Evolutionary conservation across 192 early-diverging fungal species (phyloP).

Genomic region (Coemansia sp.): DNA sequence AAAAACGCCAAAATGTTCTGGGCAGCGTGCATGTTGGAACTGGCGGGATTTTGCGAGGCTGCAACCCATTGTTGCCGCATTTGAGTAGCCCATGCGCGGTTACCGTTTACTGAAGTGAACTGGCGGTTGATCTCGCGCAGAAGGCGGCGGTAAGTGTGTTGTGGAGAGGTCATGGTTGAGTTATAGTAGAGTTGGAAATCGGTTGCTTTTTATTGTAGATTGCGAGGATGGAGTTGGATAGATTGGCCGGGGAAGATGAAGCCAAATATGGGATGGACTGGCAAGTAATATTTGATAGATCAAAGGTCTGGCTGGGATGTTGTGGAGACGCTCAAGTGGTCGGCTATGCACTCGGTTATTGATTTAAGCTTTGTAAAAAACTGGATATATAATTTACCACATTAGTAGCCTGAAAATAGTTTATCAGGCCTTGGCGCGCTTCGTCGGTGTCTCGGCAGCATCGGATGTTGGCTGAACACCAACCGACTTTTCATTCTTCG

Average conservation of each 20-base stretch:
- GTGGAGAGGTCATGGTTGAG: no score
- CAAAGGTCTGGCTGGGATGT: no score
- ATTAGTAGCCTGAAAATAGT: background rate
- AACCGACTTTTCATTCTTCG: background rate
- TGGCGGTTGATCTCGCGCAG: slow-evolving; percentile 48
- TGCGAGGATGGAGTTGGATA: no score
- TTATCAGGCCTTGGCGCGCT: slow-evolving; percentile 3
- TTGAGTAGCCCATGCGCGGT: slow-evolving; percentile 35
- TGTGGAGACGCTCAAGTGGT: no score
- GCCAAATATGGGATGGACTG: no score
- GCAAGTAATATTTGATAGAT: no score
- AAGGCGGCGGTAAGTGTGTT: slow-evolving; percentile 37
- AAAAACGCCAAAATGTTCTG: slow-evolving; percentile 28
- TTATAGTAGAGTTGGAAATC: no score
- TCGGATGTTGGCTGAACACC: background rate
- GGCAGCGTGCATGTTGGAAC: slow-evolving; percentile 9
- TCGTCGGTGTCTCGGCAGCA: background rate
- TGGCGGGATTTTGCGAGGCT: background rate
- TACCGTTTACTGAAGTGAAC: slow-evolving; percentile 21
- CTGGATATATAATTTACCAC: background rate
- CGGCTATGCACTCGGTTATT: no score
- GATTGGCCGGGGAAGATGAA: no score
- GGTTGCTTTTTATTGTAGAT: no score
- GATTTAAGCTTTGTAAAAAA: no score
- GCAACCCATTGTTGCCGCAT: slow-evolving; percentile 37